These are phyloP conservation scores for Arabis hirsuta DNA, from an alignment of 345 rosid species.

Conservation along the genomic window DNA sequence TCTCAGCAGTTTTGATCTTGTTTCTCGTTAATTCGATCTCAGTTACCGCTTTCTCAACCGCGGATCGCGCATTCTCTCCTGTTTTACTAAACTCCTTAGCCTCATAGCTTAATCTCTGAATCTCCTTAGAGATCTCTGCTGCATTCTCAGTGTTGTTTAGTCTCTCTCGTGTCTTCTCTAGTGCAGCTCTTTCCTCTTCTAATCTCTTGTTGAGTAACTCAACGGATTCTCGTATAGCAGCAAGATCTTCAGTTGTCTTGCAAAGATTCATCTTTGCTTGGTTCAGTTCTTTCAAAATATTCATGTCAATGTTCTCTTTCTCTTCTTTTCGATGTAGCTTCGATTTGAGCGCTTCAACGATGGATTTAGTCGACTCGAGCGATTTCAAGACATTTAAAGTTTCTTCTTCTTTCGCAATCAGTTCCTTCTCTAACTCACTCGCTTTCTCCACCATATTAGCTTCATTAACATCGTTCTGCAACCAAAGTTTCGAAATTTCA, in stretches of 20 bases:
- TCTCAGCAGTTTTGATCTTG: conserved; percentile 75
- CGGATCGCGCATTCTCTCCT: conserved; percentile 62
- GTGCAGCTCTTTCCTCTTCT: conserved; percentile 66
- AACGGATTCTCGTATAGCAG: conserved; percentile 72
- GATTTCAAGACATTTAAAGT: conserved; percentile 77
- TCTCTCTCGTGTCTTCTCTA: conserved; percentile 73
- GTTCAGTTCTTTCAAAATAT: conserved; percentile 63
- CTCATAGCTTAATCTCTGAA: conserved; percentile 71
- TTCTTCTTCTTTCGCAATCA: conserved; percentile 74
- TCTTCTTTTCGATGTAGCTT: conserved; percentile 42
- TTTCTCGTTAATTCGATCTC: conserved; percentile 69
- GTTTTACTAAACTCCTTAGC: conserved; percentile 67
- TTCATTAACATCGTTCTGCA: conserved; percentile 37
- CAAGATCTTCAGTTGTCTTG: conserved; percentile 76
- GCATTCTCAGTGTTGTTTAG: conserved; percentile 53
- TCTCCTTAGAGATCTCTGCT: conserved; percentile 66
- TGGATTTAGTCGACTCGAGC: conserved; percentile 66
- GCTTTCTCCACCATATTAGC: conserved; percentile 66
- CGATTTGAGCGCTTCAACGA: conserved; percentile 69
- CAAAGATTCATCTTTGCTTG: conserved; percentile 84
- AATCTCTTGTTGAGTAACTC: conserved; percentile 68
- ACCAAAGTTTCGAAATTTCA: conserved; percentile 2
- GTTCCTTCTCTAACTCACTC: conserved; percentile 66
- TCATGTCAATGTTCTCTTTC: conserved; percentile 34
- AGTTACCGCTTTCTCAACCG: conserved; percentile 63